phyloP scores from a whole-genome alignment of 2,329 filamentous ascomycete genomes.

The Tolypocladium sp. region DNA sequence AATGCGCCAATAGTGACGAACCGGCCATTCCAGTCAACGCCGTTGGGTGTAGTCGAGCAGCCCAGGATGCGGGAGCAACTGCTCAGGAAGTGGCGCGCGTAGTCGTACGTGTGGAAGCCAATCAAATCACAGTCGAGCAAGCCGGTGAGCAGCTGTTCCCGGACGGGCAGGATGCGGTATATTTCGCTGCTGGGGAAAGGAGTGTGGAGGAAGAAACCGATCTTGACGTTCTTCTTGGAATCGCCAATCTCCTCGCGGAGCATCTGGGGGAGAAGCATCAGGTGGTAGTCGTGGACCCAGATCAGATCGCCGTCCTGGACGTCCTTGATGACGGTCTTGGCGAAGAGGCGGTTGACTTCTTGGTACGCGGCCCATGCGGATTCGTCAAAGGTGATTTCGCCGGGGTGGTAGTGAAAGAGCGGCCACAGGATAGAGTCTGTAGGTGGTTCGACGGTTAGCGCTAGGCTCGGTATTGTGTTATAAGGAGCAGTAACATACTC shows the following conservation, averaged over 20 bases:
- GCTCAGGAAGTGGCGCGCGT: conserved; percentile 94
- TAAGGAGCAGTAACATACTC: conserved; percentile 46
- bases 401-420: conserved; percentile 96
- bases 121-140: conserved; percentile 91
- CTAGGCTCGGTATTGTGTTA: too few relatives aligned
- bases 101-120: conserved; percentile 98
- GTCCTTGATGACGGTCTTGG: conserved; percentile 75
- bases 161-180: conserved; percentile 88
- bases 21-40: conserved; percentile 82
- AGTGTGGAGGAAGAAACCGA: conserved; percentile 96
- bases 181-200: conserved; percentile 96
- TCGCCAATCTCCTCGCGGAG: conserved; percentile 79
- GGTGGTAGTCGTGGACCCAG: conserved; percentile 98
- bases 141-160: conserved; percentile 78
- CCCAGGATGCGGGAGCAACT: conserved; percentile 88
- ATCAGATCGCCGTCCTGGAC: conserved; percentile 90
- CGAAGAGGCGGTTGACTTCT: conserved; percentile 88
- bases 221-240: conserved; percentile 84
- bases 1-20: conserved; percentile 90
- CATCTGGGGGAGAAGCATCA: conserved; percentile 96
- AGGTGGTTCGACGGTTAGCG: not conserved
- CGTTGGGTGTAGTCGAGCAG: conserved; percentile 78
- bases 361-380: conserved; percentile 87
- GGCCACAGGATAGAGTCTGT: conserved; percentile 96
- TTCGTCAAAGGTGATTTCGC: conserved; percentile 97